Base-by-base conservation (phyloP, 176 grass and related monocot species). In the Bothriochloa decipiens region DNA sequence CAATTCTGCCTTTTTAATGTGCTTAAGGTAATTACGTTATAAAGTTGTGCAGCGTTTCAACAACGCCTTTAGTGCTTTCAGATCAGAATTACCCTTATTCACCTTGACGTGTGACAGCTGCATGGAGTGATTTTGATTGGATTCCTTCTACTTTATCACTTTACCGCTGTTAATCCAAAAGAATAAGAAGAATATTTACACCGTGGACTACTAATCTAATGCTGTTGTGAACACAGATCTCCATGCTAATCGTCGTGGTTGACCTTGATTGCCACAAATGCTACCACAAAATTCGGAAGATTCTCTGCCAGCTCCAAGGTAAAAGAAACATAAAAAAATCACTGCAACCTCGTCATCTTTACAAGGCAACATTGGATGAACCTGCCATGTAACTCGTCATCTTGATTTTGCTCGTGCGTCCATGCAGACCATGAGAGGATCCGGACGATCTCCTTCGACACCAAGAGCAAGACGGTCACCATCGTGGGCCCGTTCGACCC, bases 301-400 rank as follows among this genome's bases (percentile, higher is more conserved):
- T 90, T 60, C 85, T 92, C 1, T 85, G 87, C 87, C 83, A 80
- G 46, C 86, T 92, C 37, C 92, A 95, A 95, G 90, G 92, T 94
- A 39, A 9, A 49, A 71, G 5, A 70, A 23, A 40, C 1, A n/a
- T 12, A 18, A 26, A 11, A 8, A 2, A 55, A 55, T 55, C 32
- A 29, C 0, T 36, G 5, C 11, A 36, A 4, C 65, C 15, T 66
- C 63, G 16, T 16, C 4, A 13, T 35, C 37, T 20, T 14, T 3
- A 14, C 3, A 47, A 32, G 29, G 29, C 29, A 32, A 32, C 29
- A 32, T 32, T 32, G 29, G 29, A 32, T 32, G 3, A 36, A 36
- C 35, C 35, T 36, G 5, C 35, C 2, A 36, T 36, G 0, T 36
- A 1, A 32, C 35, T 36, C 4, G 35, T 36, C 35, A 36, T 36